Evolutionary conservation across 768 basidiomycete genomes (phyloP), one percentile per base, ranked within the genome.

Genomic region (Hygrophoropsis aurantiaca): DNA sequence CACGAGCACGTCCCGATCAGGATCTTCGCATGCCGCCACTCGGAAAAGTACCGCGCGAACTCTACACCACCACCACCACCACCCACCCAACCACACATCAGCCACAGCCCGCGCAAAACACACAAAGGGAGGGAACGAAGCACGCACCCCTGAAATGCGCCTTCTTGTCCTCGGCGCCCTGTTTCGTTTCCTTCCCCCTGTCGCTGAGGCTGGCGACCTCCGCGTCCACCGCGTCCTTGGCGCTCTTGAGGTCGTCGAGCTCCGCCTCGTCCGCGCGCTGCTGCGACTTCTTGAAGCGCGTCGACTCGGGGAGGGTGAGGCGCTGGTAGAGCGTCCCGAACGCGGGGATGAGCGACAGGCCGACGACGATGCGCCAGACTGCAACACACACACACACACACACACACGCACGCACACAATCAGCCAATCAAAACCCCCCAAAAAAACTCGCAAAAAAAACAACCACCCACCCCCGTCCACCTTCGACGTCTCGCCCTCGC

Each of bases 271-370:
- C 55, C 10, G n/a, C 27, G 4, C 45, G 43, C 49, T 74, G 71
- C 51, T 73, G 69, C 5, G 81, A 60, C 11, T 72, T 72, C 27
- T 72, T 59, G 55, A 60, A 86, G 9, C 83, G 79, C 23, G 71
- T 78, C 5, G 85, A 80, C 57, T 90, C 86, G 10, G 82, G 80
- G 10, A 90, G 77, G 0, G 82, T 87, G 35, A 91, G 69, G 2
- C 88, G 83, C 58, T 85, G 83, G 61, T 89, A 89, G 15, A 90
- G 74, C 4, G 87, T 88, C 15, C 62, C 84, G 42, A 87, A 82
- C 0, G 85, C 87, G 6, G 89, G 88, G 8, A 90, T 55, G 41
- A 89, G 75, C n/a, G 82, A 84, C 11, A 90, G 42, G n/a, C 85
- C 87, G 43, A 88, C 64, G 48, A 81, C 71, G 52, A 90, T 85